These are phyloP conservation scores for Fraxinus velutina DNA, from an alignment of 305 asterid species.

Conservation along the genomic window DNA sequence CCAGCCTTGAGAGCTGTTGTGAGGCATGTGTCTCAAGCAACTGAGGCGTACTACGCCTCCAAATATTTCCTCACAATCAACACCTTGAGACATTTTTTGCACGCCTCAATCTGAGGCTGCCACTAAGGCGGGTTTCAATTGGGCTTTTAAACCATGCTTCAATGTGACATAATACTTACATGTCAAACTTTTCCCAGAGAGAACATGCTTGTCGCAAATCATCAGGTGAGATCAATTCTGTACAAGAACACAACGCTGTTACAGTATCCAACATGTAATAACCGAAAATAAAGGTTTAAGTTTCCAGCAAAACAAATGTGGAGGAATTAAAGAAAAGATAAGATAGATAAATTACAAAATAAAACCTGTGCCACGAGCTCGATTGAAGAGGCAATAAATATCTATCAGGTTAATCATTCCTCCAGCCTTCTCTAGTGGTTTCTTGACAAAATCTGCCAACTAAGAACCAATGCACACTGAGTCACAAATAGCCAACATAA, in stretches of 20 bases:
- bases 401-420: conserved; percentile 90
- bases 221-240: conserved; percentile 97
- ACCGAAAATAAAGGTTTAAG: not conserved
- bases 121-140: not conserved
- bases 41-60: not conserved
- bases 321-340: conserved; percentile 5
- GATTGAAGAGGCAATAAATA: conserved; percentile 88
- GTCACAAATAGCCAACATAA: conserved; percentile 18
- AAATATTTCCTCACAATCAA: not conserved
- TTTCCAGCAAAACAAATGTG: conserved; percentile 9
- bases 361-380: conserved; percentile 97
- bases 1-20: not conserved
- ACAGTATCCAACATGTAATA: conserved; percentile 9
- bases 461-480: conserved; percentile 35
- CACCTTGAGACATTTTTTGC: not conserved
- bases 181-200: conserved; percentile 90
- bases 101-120: not conserved
- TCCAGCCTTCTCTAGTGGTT: conserved; percentile 83
- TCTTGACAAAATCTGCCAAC: conserved; percentile 91
- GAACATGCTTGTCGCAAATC: conserved; percentile 90
- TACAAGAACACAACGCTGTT: conserved; percentile 19
- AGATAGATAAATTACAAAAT: conserved; percentile 8
- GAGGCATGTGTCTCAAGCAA: not conserved
- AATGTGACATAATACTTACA: conserved; percentile 45
- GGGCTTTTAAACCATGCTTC: conserved; percentile 1